Base-by-base conservation (phyloP, 2,329 filamentous ascomycete species). In the Huntiella savannae region DNA sequence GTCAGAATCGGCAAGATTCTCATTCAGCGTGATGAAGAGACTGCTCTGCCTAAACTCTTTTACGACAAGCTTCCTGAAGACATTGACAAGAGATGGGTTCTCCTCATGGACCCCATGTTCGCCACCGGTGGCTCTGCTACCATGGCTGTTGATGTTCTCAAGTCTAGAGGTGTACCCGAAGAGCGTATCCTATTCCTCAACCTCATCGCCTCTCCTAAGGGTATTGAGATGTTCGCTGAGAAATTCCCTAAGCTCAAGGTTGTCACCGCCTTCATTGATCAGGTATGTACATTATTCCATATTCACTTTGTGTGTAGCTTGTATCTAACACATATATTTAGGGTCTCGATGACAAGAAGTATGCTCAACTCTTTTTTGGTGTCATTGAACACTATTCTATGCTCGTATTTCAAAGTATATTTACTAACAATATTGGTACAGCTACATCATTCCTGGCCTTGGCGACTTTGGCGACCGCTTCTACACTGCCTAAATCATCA, bases 261-360 rank as follows among this genome's bases (percentile, higher is more conserved):
- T 15, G 84, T 98, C 42, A 96, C 91, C 6, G 85, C 91, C 7
- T 98, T 98, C 60, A 80, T 98, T 57, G 91, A 98, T 59, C 74
- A 88, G 63, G 70, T 73, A 58, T 53, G 63, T 58, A 37, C n/a
- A 33, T 15, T 13, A 15, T 28, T 5, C 12, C n/a, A 34, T 11
- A 12, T 17, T 4, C 17, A 41, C 22, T n/a, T 33, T 32, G 6
- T 43, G 4, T 33, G 8, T 12, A 47, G 33, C 19, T 13, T 6
- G 16, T 11, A 36, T 22, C 40, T 42, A 42, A 42, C 40, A 19
- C 11, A 3, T 15, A 19, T 40, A n/a, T 52, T 5, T 49, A 77
- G 67, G 88, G 91, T n/a, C 68, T 98, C 52, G 82, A 98, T 60
- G 87, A 92, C 59, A 95, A 94, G 69, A 96, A 94, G 87, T 96